These are phyloP conservation scores for Ceratobasidium sp. DNA, from an alignment of 1,284 basidiomycete genomes.

Conservation along the genomic window DNA sequence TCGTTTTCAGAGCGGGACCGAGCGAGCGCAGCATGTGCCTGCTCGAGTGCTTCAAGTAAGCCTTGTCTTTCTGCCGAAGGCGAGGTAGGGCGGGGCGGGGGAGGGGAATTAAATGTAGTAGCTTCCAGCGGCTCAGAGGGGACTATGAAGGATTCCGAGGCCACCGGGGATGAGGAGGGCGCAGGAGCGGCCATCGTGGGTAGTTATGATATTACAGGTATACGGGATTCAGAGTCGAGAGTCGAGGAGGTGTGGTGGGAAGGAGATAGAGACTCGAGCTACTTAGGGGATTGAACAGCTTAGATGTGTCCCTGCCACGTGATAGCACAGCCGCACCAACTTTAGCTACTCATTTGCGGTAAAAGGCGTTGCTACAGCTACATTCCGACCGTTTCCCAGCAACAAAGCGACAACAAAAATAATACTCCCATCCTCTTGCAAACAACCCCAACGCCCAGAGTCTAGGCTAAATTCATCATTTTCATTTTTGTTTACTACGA, in stretches of 20 bases:
- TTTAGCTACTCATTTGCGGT: conserved; percentile 5
- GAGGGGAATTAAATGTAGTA: not conserved
- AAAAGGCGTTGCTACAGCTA: not conserved
- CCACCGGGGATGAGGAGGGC: not conserved
- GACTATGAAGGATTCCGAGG: conserved; percentile 35
- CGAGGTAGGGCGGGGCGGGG: not conserved
- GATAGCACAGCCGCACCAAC: conserved; percentile 26
- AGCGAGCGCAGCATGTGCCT: conserved; percentile 13
- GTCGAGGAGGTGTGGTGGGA: conserved; percentile 8
- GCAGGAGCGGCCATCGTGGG: conserved; percentile 4
- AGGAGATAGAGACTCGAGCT: not conserved
- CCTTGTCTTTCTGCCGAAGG: conserved; percentile 19
- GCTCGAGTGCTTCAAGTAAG: conserved; percentile 22
- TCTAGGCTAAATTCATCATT: conserved; percentile 30
- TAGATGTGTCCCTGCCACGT: conserved; percentile 35
- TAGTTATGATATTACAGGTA: not conserved
- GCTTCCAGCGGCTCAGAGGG: conserved; percentile 19
- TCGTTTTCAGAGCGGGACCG: conserved; percentile 29
- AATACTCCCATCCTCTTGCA: not conserved
- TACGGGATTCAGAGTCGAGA: not conserved
- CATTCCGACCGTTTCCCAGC: not conserved
- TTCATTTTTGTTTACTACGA: conserved; percentile 16
- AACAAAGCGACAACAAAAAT: not conserved
- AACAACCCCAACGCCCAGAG: not conserved
- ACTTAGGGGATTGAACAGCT: conserved; percentile 6